Percentiles rank a stretch among this genome's conserved stretches.
Conservation (phyloP, 805 yeast species). For the Wickerhamomyces hampshirensis region DNA sequence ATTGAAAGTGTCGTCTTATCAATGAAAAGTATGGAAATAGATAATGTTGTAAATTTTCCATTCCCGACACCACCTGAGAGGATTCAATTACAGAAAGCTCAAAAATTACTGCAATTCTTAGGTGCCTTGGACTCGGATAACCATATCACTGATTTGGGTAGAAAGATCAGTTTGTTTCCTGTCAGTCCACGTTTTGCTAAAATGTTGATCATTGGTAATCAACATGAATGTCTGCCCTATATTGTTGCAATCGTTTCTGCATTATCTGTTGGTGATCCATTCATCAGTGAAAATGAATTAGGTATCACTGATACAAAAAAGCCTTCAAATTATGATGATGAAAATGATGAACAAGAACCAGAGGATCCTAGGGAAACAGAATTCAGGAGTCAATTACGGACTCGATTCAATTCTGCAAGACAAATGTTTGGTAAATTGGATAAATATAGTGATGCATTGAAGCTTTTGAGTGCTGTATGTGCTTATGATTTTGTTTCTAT, state of each 20-base stretch:
- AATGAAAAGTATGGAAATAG: constrained; percentile 97
- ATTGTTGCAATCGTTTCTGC: constrained; percentile 91
- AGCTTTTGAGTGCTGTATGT: constrained; percentile 75
- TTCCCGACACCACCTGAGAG: constrained; percentile 92
- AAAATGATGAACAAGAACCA: constrained; percentile 26
- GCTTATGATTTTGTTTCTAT: constrained; percentile 74
- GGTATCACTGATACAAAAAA: constrained; percentile 38
- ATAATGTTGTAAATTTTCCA: constrained; percentile 85
- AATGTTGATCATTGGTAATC: constrained; percentile 84
- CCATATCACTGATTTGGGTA: constrained; percentile 72
- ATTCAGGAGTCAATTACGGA: constrained; percentile 36
- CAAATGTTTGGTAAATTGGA: constrained; percentile 65
- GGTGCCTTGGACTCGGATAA: constrained; percentile 67
- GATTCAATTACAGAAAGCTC: constrained; percentile 54
- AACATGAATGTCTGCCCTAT: constrained; percentile 78
- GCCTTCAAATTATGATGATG: constrained; percentile 25
- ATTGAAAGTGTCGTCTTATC: constrained; percentile 92
- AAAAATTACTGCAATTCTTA: constrained; percentile 57
- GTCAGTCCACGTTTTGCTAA: constrained; percentile 90
- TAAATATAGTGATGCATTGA: constrained; percentile 67
- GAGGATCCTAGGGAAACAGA: constrained; percentile 33
- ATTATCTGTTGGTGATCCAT: constrained; percentile 90
- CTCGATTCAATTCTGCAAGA: constrained; percentile 54
- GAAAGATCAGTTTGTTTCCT: constrained; percentile 86
- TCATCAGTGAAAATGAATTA: constrained; percentile 67